Evolutionary conservation across 176 grass and related monocot genomes (phyloP).

Genomic region (Oryza glaberrima): DNA sequence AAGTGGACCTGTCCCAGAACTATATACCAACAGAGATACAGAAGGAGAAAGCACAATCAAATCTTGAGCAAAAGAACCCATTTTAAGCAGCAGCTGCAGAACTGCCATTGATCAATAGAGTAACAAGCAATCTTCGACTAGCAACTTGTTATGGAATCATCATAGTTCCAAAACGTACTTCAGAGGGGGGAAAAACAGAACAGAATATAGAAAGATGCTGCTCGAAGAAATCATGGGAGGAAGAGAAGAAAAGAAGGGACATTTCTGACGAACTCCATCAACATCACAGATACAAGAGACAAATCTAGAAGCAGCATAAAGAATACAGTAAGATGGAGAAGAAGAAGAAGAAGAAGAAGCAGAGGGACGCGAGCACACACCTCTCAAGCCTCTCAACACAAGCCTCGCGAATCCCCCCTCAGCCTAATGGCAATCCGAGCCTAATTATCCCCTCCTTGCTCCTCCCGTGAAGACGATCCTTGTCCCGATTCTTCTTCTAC

Average conservation of each 20-base stretch:
- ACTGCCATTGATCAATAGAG: neutral
- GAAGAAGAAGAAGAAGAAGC: neutral
- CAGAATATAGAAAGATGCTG: neutral
- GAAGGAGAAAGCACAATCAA: constrained; percentile 7
- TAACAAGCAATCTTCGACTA: neutral
- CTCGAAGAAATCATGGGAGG: neutral
- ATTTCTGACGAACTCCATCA: neutral
- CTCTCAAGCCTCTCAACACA: neutral
- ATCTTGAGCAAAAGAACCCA: constrained; percentile 11
- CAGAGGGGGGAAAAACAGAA: neutral
- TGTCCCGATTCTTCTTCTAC: constrained; percentile 14
- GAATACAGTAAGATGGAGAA: neutral
- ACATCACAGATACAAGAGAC: neutral
- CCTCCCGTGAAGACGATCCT: constrained; percentile 17
- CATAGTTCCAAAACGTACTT: neutral
- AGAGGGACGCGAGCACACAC: neutral
- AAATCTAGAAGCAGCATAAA: constrained; percentile 3
- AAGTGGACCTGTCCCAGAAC: neutral
- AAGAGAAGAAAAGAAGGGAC: neutral
- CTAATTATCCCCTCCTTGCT: neutral
- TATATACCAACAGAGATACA: neutral
- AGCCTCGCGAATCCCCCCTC: neutral
- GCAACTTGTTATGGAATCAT: neutral
- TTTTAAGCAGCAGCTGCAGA: neutral
- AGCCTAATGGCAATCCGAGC: neutral